Base-by-base conservation (phyloP, 2,329 filamentous ascomycete genomes). In the Raffaelea arxii region DNA sequence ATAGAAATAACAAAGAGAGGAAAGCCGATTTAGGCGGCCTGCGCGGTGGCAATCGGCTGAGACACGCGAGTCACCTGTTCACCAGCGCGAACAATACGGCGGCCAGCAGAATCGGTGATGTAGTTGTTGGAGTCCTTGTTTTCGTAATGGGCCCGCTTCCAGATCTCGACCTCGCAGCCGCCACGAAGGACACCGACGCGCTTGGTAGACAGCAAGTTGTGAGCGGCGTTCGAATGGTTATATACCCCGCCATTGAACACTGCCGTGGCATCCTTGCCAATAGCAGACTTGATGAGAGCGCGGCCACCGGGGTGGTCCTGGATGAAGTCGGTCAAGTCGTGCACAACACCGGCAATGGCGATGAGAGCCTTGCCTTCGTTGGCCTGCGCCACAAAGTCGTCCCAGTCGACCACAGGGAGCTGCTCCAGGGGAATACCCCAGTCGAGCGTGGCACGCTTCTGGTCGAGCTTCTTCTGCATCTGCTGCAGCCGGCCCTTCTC, bases 221-320 rank as follows among this genome's bases (percentile, higher is more conserved):
- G 87, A 30, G 87, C 87, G 47, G 86, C 87, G 68, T 94, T 94
- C 63, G 83, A 88, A 73, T 94, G 87, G 64, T 84, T 78, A 71
- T 94, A 94, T 51, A 94, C 84, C 68, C 87, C 87, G 54, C 87
- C 87, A 65, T 94, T 94, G 78, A 94, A 94, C 68, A 90, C 87
- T 56, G 86, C 85, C 16, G 87, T 92, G 46, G 86, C 86, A 53
- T 94, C 87, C 72, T 92, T 92, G 63, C 87, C 87, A 48, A 94
- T 77, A 43, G 82, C 86, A 24, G 83, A 85, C 55, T 71, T 78
- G 69, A 94, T 92, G 69, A 94, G 82, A 37, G 86, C 84, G 72
- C 86, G 88, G 62, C 87, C 87, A 74, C 87, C 87, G n/a, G 87
- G 87, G 65, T 94, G 87, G 58, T 90, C 84, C 66, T 86, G 84